These are phyloP conservation scores for Fusarium tanahbumbuense DNA, from an alignment of 2,329 filamentous ascomycete genomes.

Conservation along the genomic window DNA sequence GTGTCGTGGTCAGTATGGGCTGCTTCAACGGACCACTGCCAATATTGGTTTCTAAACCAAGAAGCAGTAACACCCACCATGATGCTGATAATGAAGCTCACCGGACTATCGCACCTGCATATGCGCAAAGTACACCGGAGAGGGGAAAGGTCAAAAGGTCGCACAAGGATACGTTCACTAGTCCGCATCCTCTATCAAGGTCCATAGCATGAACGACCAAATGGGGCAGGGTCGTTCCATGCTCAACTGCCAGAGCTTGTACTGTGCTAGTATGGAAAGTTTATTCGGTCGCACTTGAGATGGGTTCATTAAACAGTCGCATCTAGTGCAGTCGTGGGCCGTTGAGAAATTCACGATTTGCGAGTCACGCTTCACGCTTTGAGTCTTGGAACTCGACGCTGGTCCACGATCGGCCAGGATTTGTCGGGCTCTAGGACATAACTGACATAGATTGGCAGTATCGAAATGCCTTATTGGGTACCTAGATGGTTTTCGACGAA, in stretches of 20 bases:
- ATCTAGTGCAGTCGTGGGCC: constrained; percentile 39
- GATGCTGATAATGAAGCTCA: constrained; percentile 35
- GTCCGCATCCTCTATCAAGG: constrained; percentile 38
- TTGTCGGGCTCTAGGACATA: constrained; percentile 29
- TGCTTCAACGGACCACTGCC: constrained; percentile 5
- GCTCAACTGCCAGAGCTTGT: constrained; percentile 25
- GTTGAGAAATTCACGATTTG: constrained; percentile 34
- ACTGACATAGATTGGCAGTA: constrained; percentile 23
- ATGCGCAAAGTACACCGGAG: constrained; percentile 40
- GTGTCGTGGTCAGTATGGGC: constrained; percentile 22
- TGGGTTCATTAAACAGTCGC: constrained; percentile 45
- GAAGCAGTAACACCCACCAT: constrained; percentile 36
- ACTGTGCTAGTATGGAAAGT: constrained; percentile 40
- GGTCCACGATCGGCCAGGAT: constrained; percentile 27
- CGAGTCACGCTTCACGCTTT: constrained; percentile 41
- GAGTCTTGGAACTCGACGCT: constrained; percentile 16
- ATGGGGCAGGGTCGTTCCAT: constrained; percentile 39
- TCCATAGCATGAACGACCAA: constrained; percentile 12
- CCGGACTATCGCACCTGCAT: constrained; percentile 39
- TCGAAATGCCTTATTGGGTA: constrained; percentile 25
- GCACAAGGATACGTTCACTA: constrained; percentile 35
- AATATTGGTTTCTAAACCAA: constrained; percentile 30
- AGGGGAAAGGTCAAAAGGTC: constrained; percentile 38
- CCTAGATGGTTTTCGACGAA: constrained; percentile 33
- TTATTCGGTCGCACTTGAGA: constrained; percentile 42